These are phyloP conservation scores for Dissophora globulifera DNA, from an alignment of 192 early-diverging fungal species.

Conservation along the genomic window DNA sequence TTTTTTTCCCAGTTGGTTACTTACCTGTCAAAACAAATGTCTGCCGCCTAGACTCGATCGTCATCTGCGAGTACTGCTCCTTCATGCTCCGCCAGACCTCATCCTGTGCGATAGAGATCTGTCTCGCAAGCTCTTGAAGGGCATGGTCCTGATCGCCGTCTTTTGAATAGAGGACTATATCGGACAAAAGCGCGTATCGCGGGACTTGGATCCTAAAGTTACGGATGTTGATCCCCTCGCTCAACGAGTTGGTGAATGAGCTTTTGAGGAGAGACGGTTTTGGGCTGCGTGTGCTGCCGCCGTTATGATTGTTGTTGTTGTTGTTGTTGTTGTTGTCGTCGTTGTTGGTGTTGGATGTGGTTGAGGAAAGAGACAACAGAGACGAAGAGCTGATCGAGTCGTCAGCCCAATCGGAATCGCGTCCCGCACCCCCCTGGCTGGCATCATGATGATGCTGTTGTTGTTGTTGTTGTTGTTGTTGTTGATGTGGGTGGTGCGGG, in stretches of 20 bases:
- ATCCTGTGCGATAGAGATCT: conserved; percentile 56
- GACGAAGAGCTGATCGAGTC: conserved; percentile 31
- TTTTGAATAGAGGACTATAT: conserved; percentile 60
- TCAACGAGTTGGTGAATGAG: conserved; percentile 34
- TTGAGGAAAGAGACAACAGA: conserved; percentile 29
- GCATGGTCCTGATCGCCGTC: conserved; percentile 37
- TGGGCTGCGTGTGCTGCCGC: background rate
- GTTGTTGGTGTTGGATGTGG: conserved; percentile 24
- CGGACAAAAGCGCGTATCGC: conserved; percentile 60
- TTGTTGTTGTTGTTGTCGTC: conserved; percentile 12
- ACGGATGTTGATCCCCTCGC: conserved; percentile 63
- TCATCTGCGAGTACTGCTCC: conserved; percentile 32
- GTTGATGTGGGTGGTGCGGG: conserved; percentile 8
- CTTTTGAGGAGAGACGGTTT: too few relatives aligned
- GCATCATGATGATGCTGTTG: background rate
- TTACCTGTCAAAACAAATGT: conserved; percentile 62
- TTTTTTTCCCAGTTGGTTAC: background rate
- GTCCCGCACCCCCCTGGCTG: conserved; percentile 13
- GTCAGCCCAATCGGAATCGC: conserved; percentile 31
- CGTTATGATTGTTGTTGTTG: background rate
- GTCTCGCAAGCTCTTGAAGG: conserved; percentile 52
- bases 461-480: conserved; percentile 6
- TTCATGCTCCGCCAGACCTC: conserved; percentile 39
- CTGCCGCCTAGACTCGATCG: conserved; percentile 39
- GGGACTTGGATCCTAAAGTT: conserved; percentile 66